These are phyloP conservation scores for Aspergillus arachidicola DNA, from an alignment of 2,329 filamentous ascomycete species.

Conservation along the genomic window DNA sequence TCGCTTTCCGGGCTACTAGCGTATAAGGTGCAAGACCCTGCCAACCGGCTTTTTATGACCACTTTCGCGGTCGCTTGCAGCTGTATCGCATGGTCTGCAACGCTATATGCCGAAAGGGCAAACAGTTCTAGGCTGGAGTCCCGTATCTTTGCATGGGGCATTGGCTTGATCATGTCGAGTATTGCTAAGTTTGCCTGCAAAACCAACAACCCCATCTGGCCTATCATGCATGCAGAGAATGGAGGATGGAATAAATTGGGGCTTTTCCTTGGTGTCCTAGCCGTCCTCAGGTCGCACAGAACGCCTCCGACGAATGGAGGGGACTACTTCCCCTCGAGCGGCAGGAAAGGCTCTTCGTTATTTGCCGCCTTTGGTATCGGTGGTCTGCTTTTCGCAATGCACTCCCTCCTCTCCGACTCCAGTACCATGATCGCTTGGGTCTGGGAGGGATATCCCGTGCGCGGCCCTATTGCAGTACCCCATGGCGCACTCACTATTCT, in stretches of 20 bases:
- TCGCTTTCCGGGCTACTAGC: constrained; percentile 78
- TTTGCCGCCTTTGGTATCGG: constrained; percentile 78
- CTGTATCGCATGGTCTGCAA: constrained; percentile 81
- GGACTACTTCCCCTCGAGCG: constrained; percentile 54
- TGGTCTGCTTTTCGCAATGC: constrained; percentile 83
- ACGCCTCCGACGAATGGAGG: constrained; percentile 56
- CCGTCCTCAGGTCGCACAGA: constrained; percentile 75
- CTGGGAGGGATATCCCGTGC: constrained; percentile 93
- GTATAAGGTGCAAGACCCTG: constrained; percentile 74
- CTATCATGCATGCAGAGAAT: constrained; percentile 84
- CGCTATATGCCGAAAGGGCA: constrained; percentile 74
- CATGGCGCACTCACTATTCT: constrained; percentile 85
- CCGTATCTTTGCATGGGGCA: constrained; percentile 75
- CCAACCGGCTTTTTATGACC: constrained; percentile 75
- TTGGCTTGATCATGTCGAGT: constrained; percentile 82
- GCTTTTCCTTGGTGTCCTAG: constrained; percentile 72
- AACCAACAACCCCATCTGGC: constrained; percentile 97
- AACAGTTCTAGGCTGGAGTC: constrained; percentile 77
- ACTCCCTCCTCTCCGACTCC: constrained; percentile 91
- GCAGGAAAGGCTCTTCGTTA: constrained; percentile 67
- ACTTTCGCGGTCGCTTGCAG: constrained; percentile 79
- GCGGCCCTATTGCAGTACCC: constrained; percentile 83
- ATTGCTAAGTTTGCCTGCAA: constrained; percentile 89
- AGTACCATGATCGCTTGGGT: constrained; percentile 99
- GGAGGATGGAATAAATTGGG: constrained; percentile 91